Evolutionary conservation across 495 filamentous ascomycete genomes (phyloP).

Genomic region (Penicillium paxilli): DNA sequence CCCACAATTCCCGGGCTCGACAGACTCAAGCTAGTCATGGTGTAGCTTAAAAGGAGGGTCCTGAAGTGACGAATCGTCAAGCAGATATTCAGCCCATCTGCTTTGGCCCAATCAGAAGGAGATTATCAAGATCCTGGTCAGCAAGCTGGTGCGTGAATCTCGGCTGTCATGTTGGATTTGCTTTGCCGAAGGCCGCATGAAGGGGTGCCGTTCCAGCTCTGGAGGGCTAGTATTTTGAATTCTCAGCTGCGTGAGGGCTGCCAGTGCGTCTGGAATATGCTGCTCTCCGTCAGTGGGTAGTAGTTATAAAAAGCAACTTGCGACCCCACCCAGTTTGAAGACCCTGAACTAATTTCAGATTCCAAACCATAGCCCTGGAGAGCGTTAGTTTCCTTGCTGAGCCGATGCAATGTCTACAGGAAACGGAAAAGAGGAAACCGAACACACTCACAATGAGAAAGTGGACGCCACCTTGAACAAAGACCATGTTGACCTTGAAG

Average conservation of each 20-base stretch:
- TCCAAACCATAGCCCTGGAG: no score
- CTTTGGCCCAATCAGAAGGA: neutral
- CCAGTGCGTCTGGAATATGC: no score
- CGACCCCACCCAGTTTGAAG: neutral
- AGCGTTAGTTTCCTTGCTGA: no score
- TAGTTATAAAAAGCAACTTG: neutral
- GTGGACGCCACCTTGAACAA: neutral
- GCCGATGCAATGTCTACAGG: neutral
- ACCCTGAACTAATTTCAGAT: no score
- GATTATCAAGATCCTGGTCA: neutral
- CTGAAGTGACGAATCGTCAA: neutral
- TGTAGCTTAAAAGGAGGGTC: neutral
- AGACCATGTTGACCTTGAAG: constrained; percentile 13
- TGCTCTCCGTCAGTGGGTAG: neutral
- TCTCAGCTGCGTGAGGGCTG: no score
- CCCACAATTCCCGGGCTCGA: neutral
- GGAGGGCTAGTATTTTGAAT: no score
- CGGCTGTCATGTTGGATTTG: neutral
- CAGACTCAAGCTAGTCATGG: neutral
- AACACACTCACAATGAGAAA: neutral
- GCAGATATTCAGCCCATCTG: neutral
- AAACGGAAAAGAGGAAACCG: neutral
- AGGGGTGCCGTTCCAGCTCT: no score
- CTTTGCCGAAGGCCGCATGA: neutral
- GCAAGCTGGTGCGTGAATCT: neutral